Evolutionary conservation across 2,329 filamentous ascomycete genomes (phyloP).

Genomic region (Verticillium nubilum): DNA sequence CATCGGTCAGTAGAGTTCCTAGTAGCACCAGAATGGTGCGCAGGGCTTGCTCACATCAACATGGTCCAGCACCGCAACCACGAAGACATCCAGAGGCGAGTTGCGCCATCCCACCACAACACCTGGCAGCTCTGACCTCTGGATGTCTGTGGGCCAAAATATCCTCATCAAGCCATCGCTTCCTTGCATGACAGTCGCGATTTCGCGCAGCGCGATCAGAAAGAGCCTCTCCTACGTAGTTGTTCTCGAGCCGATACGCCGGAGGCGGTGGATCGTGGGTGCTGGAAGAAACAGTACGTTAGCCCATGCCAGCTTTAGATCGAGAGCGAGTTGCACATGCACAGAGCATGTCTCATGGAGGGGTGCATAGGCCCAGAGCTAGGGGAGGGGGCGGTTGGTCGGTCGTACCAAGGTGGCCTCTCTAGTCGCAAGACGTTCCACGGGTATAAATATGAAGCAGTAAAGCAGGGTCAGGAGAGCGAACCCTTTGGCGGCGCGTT

Average conservation of each 20-base stretch:
- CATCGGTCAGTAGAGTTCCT: slow-evolving; percentile 15
- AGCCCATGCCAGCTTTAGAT: slow-evolving; percentile 8
- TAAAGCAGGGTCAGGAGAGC: slow-evolving; percentile 78
- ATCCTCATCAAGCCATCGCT: slow-evolving; percentile 92
- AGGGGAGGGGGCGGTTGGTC: slow-evolving; percentile 5
- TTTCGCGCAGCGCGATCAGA: slow-evolving; percentile 48
- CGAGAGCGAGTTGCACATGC: neutral
- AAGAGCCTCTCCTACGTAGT: slow-evolving; percentile 87
- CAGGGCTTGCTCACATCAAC: slow-evolving; percentile 62
- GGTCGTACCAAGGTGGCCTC: slow-evolving; percentile 73
- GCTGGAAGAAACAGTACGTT: slow-evolving; percentile 43
- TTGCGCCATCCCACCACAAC: slow-evolving; percentile 96
- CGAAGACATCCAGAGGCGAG: slow-evolving; percentile 83
- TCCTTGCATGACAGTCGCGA: slow-evolving; percentile 54
- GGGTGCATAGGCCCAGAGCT: neutral
- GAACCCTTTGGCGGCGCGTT: slow-evolving; percentile 81
- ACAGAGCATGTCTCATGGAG: neutral
- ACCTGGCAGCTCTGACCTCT: slow-evolving; percentile 65
- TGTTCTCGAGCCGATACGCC: slow-evolving; percentile 95
- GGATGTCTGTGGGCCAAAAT: slow-evolving; percentile 93
- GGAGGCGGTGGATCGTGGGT: slow-evolving; percentile 70
- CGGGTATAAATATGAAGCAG: slow-evolving; percentile 75
- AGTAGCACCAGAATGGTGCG: neutral
- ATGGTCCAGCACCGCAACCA: slow-evolving; percentile 83
- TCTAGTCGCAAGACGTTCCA: slow-evolving; percentile 73